Conservation (phyloP, 1,284 basidiomycete species). For the Polyporus tsugae region DNA sequence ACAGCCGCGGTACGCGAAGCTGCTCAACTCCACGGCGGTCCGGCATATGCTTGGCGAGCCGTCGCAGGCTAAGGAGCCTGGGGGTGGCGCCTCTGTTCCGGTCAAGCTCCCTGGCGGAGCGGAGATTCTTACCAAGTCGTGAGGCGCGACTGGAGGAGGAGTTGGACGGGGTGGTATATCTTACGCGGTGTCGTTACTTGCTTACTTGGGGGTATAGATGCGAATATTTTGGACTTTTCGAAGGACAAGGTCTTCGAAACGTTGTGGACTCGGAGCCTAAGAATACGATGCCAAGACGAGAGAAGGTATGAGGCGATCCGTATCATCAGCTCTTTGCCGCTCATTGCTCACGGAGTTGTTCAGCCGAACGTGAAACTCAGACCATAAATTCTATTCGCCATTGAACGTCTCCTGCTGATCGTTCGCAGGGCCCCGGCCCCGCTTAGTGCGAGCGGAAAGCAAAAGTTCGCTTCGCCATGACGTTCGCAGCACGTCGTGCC, state of each 20-base stretch:
- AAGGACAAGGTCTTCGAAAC: neutral
- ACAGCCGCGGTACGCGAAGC: slow-evolving; percentile 69
- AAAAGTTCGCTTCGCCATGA: neutral
- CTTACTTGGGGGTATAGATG: neutral
- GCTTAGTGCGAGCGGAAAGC: neutral
- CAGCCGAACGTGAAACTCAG: neutral
- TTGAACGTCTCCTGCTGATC: neutral
- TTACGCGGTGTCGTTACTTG: neutral
- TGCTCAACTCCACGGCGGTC: slow-evolving; percentile 50
- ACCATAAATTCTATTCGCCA: neutral
- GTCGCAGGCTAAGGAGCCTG: slow-evolving; percentile 34
- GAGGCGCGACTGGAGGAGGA: neutral
- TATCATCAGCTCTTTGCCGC: neutral
- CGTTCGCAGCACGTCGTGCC: neutral
- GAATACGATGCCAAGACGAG: neutral
- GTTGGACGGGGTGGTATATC: neutral
- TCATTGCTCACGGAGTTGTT: neutral
- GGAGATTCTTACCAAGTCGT: slow-evolving; percentile 25
- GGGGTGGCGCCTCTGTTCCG: slow-evolving; percentile 35
- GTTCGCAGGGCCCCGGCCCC: too few relatives aligned
- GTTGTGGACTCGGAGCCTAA: too few relatives aligned
- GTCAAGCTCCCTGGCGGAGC: slow-evolving; percentile 34
- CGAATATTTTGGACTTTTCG: neutral
- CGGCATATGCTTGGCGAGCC: slow-evolving; percentile 42
- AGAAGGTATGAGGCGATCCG: neutral